A percentile compares a stretch with the other conserved stretches of the same genome.
Conservation (phyloP, 208 protist species). For the Crithidia acanthocephali region DNA sequence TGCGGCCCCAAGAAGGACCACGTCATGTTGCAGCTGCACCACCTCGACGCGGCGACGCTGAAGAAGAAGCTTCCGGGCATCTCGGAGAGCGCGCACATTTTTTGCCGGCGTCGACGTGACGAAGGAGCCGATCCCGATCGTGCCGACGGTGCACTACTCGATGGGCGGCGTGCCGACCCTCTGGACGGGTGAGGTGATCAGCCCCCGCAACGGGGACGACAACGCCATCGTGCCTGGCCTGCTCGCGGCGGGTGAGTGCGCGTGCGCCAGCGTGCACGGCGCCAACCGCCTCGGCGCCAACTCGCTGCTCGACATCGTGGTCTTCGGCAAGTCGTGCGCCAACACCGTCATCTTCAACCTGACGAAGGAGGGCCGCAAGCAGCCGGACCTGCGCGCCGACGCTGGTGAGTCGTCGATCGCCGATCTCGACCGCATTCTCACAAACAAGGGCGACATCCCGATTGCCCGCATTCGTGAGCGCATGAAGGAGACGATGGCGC, state of each 20-base stretch:
- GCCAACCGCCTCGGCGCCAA: constrained; percentile 99
- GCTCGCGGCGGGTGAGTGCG: constrained; percentile 98
- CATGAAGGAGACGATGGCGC: constrained; percentile 98
- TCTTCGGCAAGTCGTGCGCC: constrained; percentile 98
- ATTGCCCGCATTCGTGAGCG: constrained; percentile 95
- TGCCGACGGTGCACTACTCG: constrained; percentile 99
- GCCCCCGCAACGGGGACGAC: constrained; percentile 86
- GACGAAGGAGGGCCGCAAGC: constrained; percentile 90
- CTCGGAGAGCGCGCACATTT: constrained; percentile 98
- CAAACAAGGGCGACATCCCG: constrained; percentile 92
- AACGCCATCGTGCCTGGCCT: constrained; percentile 97
- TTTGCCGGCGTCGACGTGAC: constrained; percentile 99
- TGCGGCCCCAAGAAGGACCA: constrained; percentile 97
- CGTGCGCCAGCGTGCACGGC: constrained; percentile 98
- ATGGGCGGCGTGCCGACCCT: constrained; percentile 96
- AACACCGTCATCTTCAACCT: constrained; percentile 94
- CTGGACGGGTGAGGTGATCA: constrained; percentile 93
- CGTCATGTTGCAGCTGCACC: constrained; percentile 98
- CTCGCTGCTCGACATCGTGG: constrained; percentile 99
- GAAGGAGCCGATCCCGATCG: constrained; percentile 99
- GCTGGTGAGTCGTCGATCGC: constrained; percentile 95
- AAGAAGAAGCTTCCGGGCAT: constrained; percentile 99
- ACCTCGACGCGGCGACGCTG: constrained; percentile 96
- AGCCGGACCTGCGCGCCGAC: constrained; percentile 82
- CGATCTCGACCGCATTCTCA: constrained; percentile 96